Conservation (phyloP, 352 stramenopile genomes). For the Plasmopara viticola region DNA sequence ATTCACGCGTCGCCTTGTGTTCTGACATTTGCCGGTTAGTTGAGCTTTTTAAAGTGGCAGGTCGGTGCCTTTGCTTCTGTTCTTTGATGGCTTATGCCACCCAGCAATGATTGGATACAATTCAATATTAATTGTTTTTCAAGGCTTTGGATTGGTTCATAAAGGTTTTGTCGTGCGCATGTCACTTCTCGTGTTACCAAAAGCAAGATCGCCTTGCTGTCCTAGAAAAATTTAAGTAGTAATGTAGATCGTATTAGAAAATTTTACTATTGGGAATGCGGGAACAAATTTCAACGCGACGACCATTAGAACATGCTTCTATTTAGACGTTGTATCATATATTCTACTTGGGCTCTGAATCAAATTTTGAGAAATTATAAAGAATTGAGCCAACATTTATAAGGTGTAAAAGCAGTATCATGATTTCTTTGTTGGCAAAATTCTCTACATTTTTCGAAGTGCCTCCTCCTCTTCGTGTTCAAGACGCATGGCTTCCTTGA, state of each 20-base stretch:
- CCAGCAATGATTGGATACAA: conserved; percentile 1
- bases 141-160: background rate
- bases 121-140: background rate
- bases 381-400: too few species aligned
- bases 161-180: background rate
- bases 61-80: conserved; percentile 3
- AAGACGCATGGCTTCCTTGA: conserved; percentile 82
- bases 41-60: conserved; percentile 1
- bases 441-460: conserved; percentile 51
- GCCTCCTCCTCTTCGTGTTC: conserved; percentile 78
- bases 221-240: too few species aligned
- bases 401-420: too few species aligned
- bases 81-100: conserved; percentile 3
- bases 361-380: too few species aligned
- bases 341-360: too few species aligned
- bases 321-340: too few species aligned
- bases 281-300: too few species aligned
- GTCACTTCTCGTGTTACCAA: background rate
- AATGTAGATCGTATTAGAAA: too few species aligned
- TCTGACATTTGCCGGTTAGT: conserved; percentile 10
- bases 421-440: too few species aligned
- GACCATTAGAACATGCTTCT: too few species aligned
- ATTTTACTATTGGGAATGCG: too few species aligned
- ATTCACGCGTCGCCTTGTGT: conserved; percentile 21
- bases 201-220: background rate